Percentiles rank a stretch among this genome's conserved stretches.
phyloP scores from a whole-genome alignment of 805 yeast species.

The Yamadazyma sp. region DNA sequence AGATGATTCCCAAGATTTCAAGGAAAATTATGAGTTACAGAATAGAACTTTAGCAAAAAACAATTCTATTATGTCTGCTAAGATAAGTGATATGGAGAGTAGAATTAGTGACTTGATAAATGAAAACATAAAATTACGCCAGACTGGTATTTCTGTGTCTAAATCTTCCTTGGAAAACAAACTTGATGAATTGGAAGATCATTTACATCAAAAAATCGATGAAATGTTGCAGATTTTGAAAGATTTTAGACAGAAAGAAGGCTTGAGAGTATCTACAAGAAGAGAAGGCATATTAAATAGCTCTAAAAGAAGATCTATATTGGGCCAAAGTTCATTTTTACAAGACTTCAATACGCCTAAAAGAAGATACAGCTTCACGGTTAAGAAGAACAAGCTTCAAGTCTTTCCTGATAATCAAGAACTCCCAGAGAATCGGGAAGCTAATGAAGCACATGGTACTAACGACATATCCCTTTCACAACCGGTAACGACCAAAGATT shows the following conservation, averaged over 20 bases:
- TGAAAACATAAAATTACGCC: conserved; percentile 48
- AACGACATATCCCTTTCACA: conserved; percentile 1
- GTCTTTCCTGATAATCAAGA: conserved; percentile 2
- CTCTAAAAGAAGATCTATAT: too few relatives aligned
- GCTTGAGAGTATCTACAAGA: conserved; percentile 11
- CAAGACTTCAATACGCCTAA: too few relatives aligned
- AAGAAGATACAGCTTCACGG: conserved; percentile 5
- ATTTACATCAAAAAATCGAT: conserved; percentile 39
- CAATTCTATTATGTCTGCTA: conserved; percentile 51
- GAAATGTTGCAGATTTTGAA: conserved; percentile 44
- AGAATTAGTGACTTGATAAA: conserved; percentile 47
- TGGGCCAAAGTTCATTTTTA: too few relatives aligned
- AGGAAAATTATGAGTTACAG: conserved; percentile 3
- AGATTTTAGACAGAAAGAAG: conserved; percentile 37
- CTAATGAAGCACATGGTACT: too few relatives aligned
- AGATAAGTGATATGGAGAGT: conserved; percentile 51
- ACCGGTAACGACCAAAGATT: conserved; percentile 3
- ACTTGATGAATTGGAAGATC: conserved; percentile 37
- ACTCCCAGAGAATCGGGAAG: not conserved
- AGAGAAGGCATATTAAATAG: not conserved
- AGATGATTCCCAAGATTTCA: not conserved
- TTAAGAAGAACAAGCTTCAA: conserved; percentile 4
- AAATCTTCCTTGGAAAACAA: conserved; percentile 35
- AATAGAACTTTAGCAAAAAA: conserved; percentile 60
- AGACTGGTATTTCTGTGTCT: conserved; percentile 23